phyloP scores from a whole-genome alignment of 2,329 filamentous ascomycete species.

The Trichophyton equinum region DNA sequence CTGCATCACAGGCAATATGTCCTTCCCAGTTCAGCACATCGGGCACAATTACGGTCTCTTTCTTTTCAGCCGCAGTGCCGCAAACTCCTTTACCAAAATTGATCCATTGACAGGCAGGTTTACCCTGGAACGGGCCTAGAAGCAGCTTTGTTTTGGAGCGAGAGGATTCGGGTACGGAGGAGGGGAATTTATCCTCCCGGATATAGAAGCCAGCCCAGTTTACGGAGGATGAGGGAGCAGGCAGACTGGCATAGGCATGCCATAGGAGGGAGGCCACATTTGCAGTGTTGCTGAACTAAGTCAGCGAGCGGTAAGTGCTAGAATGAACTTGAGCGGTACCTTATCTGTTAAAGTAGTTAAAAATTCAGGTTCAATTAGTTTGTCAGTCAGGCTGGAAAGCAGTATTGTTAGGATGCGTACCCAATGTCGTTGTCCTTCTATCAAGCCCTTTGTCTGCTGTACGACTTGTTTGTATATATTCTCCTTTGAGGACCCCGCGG shows the following conservation, averaged over 20 bases:
- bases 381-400: too few species aligned
- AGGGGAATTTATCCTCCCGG: constrained; percentile 31
- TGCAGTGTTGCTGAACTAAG: constrained; percentile 30
- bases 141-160: constrained; percentile 22
- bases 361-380: not conserved
- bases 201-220: constrained; percentile 41
- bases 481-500: constrained; percentile 26
- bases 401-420: constrained; percentile 18
- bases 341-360: not conserved
- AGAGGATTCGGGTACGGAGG: constrained; percentile 15
- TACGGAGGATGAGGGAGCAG: constrained; percentile 31
- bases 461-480: constrained; percentile 34
- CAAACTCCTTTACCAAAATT: constrained; percentile 36
- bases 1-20: constrained; percentile 40
- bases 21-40: constrained; percentile 35
- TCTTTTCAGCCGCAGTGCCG: constrained; percentile 31
- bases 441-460: constrained; percentile 27
- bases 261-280: constrained; percentile 39
- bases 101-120: constrained; percentile 38
- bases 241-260: constrained; percentile 36
- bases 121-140: constrained; percentile 38
- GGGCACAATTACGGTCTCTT: constrained; percentile 30
- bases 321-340: not conserved
- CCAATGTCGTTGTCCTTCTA: constrained; percentile 36
- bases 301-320: not conserved